Percentiles rank a stretch among this genome's conserved stretches.
These are phyloP conservation scores for Oryza nivara DNA, from an alignment of 176 grass and related monocot species.

Conservation along the genomic window DNA sequence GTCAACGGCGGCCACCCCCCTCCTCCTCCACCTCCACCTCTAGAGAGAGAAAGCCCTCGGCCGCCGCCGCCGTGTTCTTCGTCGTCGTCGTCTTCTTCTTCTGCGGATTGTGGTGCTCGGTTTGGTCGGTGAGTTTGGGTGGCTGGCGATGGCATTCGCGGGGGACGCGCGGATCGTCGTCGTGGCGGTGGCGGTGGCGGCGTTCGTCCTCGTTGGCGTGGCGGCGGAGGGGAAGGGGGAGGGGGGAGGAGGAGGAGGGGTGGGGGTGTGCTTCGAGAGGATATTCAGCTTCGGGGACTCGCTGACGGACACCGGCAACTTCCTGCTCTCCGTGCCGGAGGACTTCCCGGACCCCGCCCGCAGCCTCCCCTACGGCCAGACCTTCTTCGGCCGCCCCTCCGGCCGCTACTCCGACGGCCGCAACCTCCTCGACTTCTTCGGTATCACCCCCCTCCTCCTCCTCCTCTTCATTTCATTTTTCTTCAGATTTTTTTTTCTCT, in stretches of 20 bases:
- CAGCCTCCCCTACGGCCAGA: conserved; percentile 74
- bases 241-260: background rate
- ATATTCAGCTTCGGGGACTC: conserved; percentile 91
- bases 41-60: background rate
- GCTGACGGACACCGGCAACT: conserved; percentile 89
- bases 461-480: background rate
- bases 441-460: conserved; percentile 29
- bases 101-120: conserved; percentile 16
- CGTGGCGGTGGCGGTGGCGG: background rate
- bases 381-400: conserved; percentile 84
- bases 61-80: background rate
- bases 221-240: background rate
- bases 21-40: background rate
- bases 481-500: background rate
- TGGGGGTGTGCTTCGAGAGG: conserved; percentile 60
- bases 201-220: background rate
- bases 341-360: conserved; percentile 65
- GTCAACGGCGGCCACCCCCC: conserved; percentile 46
- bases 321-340: conserved; percentile 59
- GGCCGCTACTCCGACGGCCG: conserved; percentile 81
- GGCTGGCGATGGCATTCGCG: conserved; percentile 46
- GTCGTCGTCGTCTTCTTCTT: background rate
- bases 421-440: conserved; percentile 90
- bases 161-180: background rate
- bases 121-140: background rate